Conservation (phyloP, 306 rosid species). For the Vachellia collinsii region DNA sequence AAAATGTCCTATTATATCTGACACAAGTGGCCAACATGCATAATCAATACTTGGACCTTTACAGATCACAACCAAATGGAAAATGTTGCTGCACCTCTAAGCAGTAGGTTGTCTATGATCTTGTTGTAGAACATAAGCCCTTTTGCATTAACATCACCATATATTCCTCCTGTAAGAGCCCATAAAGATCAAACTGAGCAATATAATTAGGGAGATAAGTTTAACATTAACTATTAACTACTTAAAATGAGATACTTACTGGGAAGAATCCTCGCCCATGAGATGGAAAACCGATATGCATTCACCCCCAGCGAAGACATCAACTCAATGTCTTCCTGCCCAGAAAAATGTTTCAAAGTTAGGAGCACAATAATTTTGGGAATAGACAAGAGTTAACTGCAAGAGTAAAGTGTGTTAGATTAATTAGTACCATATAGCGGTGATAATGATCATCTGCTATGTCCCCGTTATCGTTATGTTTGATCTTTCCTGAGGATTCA, state of each 20-base stretch:
- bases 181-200: conserved; percentile 23
- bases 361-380: not conserved
- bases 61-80: not conserved
- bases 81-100: conserved; percentile 47
- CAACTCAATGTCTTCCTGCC: conserved; percentile 60
- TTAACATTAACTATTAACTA: not conserved
- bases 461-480: conserved; percentile 60
- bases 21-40: not conserved
- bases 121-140: conserved; percentile 65
- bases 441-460: conserved; percentile 73
- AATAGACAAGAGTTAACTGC: not conserved
- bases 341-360: conserved; percentile 4
- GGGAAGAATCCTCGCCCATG: conserved; percentile 77
- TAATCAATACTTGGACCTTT: not conserved
- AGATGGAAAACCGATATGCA: conserved; percentile 71
- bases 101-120: conserved; percentile 54
- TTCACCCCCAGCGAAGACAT: conserved; percentile 62
- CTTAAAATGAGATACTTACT: conserved; percentile 38
- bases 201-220: conserved; percentile 13
- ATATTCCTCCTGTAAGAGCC: conserved; percentile 54
- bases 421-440: conserved; percentile 51
- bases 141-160: conserved; percentile 54
- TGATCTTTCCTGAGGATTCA: conserved; percentile 51
- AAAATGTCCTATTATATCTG: not conserved
- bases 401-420: conserved; percentile 3